Base-by-base conservation (phyloP, 768 basidiomycete genomes). In the Gymnopilus dilepis region DNA sequence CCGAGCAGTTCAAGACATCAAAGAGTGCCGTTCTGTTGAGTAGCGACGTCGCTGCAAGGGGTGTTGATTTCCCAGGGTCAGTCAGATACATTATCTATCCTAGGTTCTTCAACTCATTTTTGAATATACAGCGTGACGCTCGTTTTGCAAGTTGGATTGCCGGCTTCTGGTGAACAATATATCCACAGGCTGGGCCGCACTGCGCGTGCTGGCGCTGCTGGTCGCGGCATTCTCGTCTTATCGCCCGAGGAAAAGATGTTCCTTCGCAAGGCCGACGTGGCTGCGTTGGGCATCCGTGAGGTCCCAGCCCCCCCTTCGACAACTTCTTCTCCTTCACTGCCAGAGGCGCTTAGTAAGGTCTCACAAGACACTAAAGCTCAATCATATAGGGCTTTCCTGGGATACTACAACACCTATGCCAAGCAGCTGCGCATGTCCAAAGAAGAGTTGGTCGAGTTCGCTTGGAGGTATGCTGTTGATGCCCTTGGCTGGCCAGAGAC, bases 131-230 rank as follows among this genome's bases (percentile, higher is more conserved):
- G 84, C 17, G 85, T 90, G 6, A 85, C 87, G 0, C 77, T 83
- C 0, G 83, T 90, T 45, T 66, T 88, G 6, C 88, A 90, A 69
- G 71, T 86, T 58, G 87, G 87, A 61, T 80, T 91, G 64, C 90
- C 91, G 12, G 82, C 85, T 0, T 82, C 86, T 58, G 80, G 85
- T 24, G 91, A 91, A 67, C 90, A 91, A 70, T 92, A 92, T 73
- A 86, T 92, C 58, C 91, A 92, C 67, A 84, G 91, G 21, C 86
- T 92, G 6, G 91, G 91, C 13, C 84, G 90, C 48, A 92, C 90
- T 17, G 91, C 90, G 11, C 85, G 91, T 43, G 91, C 91, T 0
- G 91, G 90, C 5, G 77, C 84, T 47, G 76, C 81, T 5, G 89
- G 91, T 0, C 80, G 78, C 38, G 87, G 88, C 2, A 77, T 86